phyloP scores from a whole-genome alignment of 345 rosid species.

The Litchi chinensis region DNA sequence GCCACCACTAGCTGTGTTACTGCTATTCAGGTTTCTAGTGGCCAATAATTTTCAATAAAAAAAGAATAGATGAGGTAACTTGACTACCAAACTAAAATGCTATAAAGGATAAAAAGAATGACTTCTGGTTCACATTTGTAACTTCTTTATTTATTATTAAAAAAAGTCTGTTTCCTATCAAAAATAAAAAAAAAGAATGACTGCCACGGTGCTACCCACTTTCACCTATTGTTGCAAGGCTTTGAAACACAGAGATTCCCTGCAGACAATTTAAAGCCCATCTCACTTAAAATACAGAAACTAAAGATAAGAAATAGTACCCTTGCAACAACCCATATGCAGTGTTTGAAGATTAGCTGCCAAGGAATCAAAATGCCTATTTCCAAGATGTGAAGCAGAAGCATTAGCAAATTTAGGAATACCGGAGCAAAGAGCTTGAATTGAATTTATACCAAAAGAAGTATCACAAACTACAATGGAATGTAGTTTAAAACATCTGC shows the following conservation, averaged over 20 bases:
- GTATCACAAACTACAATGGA: constrained; percentile 76
- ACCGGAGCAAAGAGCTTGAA: constrained; percentile 55
- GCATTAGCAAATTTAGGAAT: constrained; percentile 29
- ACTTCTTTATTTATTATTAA: too few species aligned
- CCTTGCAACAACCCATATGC: constrained; percentile 77
- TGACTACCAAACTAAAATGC: constrained; percentile 3
- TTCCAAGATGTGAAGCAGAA: constrained; percentile 24
- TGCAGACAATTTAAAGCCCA: constrained; percentile 2
- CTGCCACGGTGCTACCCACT: neutral
- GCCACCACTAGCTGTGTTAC: neutral
- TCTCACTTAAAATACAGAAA: neutral
- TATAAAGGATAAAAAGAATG: neutral
- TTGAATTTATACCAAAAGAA: constrained; percentile 60
- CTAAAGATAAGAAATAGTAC: constrained; percentile 29
- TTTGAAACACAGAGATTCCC: neutral
- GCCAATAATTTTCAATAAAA: neutral
- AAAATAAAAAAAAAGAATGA: too few species aligned
- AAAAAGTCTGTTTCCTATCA: too few species aligned
- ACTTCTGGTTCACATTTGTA: neutral
- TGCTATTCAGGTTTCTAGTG: constrained; percentile 1
- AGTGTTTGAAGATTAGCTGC: constrained; percentile 60
- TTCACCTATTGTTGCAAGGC: neutral
- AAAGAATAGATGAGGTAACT: neutral
- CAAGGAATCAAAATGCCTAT: constrained; percentile 36
- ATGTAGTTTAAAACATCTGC: constrained; percentile 46